Percentiles rank a stretch among this genome's conserved stretches.
Conservation (phyloP, 306 rosid genomes). For the Gastrolobium villosum region DNA sequence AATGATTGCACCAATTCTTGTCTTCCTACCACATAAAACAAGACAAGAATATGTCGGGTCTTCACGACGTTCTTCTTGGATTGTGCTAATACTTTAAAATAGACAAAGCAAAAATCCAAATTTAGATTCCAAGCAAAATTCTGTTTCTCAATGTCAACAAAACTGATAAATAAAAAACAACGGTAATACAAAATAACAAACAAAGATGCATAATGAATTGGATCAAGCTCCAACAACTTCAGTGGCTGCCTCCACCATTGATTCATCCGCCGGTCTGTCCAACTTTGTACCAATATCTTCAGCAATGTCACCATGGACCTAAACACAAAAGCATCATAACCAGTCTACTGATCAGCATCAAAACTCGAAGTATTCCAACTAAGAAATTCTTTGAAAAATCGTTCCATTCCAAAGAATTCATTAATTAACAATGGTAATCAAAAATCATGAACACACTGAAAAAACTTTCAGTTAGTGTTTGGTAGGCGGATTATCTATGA, state of each 20-base stretch:
- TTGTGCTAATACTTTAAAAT: not conserved
- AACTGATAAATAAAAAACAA: conserved; percentile 1
- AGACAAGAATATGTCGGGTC: not conserved
- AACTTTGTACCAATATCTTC: conserved; percentile 70
- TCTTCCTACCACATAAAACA: too few relatives aligned
- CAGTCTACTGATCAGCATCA: not conserved
- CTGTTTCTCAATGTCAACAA: conserved; percentile 35
- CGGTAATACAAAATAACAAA: conserved; percentile 30
- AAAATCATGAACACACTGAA: not conserved
- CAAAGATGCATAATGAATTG: not conserved
- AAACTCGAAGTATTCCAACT: too few relatives aligned
- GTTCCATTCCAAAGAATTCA: not conserved
- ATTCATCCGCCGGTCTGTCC: conserved; percentile 84
- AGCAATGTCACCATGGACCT: too few relatives aligned
- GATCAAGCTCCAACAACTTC: conserved; percentile 79
- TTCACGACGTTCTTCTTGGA: not conserved
- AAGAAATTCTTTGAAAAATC: too few relatives aligned
- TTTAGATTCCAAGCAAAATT: conserved; percentile 44
- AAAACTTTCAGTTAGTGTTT: not conserved
- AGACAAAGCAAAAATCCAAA: conserved; percentile 18
- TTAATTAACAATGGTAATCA: not conserved
- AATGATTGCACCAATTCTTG: too few relatives aligned
- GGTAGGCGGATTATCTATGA: too few relatives aligned
- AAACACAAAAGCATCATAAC: not conserved
- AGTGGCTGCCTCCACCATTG: conserved; percentile 59